These are phyloP conservation scores for Mentha longifolia DNA, from an alignment of 257 asterid genomes.

Conservation along the genomic window DNA sequence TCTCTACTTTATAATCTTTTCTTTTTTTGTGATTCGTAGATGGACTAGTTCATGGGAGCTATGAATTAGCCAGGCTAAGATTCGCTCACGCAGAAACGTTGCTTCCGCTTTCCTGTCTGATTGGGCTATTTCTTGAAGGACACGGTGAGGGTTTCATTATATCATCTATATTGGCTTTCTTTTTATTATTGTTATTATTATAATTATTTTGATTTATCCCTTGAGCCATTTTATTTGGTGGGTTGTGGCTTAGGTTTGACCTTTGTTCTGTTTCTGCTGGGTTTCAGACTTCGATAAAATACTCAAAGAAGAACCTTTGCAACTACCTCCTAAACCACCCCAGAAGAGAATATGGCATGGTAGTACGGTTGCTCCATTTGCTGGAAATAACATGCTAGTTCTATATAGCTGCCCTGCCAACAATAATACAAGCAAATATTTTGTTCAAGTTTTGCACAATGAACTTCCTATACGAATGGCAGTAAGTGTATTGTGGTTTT, in stretches of 20 bases:
- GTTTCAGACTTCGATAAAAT: slow-evolving; percentile 72
- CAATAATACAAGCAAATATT: slow-evolving; percentile 69
- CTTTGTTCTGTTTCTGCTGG: slow-evolving; percentile 27
- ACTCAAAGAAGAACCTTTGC: slow-evolving; percentile 68
- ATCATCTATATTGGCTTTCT: not conserved
- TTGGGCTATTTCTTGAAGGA: slow-evolving; percentile 86
- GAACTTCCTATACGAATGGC: slow-evolving; percentile 75
- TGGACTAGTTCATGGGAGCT: slow-evolving; percentile 67
- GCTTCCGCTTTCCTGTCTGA: slow-evolving; percentile 94
- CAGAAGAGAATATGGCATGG: slow-evolving; percentile 84
- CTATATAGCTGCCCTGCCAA: slow-evolving; percentile 68
- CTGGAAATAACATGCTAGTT: slow-evolving; percentile 88
- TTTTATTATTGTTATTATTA: not conserved
- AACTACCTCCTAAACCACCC: slow-evolving; percentile 84
- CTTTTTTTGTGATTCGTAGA: slow-evolving; percentile 37
- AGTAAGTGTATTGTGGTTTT: slow-evolving; percentile 48
- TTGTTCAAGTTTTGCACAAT: slow-evolving; percentile 84
- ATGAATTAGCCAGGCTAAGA: slow-evolving; percentile 83
- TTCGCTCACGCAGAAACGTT: slow-evolving; percentile 96
- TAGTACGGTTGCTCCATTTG: slow-evolving; percentile 79
- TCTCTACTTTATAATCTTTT: slow-evolving; percentile 14
- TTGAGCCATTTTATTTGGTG: slow-evolving; percentile 1
- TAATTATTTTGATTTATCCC: too few relatives aligned
- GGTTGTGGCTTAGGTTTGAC: slow-evolving; percentile 14
- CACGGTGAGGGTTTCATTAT: slow-evolving; percentile 57